phyloP scores from a whole-genome alignment of 805 yeast genomes.

The Starmerella apicola region DNA sequence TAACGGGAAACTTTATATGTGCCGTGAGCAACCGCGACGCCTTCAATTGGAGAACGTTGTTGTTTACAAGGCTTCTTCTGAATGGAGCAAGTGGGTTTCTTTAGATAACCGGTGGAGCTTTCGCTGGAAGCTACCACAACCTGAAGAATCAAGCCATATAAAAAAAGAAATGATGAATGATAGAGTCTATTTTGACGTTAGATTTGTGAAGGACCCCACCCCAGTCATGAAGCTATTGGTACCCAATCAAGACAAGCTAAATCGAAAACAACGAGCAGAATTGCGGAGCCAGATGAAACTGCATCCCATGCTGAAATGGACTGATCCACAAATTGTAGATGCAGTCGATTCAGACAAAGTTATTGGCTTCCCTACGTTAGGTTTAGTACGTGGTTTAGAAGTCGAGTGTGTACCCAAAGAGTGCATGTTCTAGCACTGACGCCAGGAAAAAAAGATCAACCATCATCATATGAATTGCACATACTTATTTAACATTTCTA shows the following conservation, averaged over 20 bases:
- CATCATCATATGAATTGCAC: too few species aligned
- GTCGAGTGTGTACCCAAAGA: constrained; percentile 11
- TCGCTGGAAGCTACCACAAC: constrained; percentile 16
- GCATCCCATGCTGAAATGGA: constrained; percentile 19
- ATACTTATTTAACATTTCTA: too few species aligned
- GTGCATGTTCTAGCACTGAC: constrained; percentile 5
- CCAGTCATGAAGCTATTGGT: not conserved
- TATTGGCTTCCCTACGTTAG: constrained; percentile 20
- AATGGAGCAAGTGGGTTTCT: constrained; percentile 18
- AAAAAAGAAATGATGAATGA: not conserved
- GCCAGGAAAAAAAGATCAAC: too few species aligned
- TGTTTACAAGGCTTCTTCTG: constrained; percentile 6
- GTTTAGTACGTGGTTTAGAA: constrained; percentile 3
- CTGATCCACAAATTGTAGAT: constrained; percentile 5
- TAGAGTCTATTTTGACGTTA: constrained; percentile 1
- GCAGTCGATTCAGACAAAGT: not conserved
- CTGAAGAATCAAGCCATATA: not conserved
- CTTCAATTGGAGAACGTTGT: not conserved
- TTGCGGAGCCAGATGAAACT: not conserved
- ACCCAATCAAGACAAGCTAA: not conserved
- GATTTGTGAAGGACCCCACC: constrained; percentile 4
- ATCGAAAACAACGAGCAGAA: not conserved
- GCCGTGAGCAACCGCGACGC: constrained; percentile 8
- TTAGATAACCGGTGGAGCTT: constrained; percentile 20
- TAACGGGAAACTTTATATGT: not conserved